Percentiles rank a stretch among this genome's conserved stretches.
Conservation (phyloP, 768 basidiomycete species). For the Hydnomerulius pinastri region DNA sequence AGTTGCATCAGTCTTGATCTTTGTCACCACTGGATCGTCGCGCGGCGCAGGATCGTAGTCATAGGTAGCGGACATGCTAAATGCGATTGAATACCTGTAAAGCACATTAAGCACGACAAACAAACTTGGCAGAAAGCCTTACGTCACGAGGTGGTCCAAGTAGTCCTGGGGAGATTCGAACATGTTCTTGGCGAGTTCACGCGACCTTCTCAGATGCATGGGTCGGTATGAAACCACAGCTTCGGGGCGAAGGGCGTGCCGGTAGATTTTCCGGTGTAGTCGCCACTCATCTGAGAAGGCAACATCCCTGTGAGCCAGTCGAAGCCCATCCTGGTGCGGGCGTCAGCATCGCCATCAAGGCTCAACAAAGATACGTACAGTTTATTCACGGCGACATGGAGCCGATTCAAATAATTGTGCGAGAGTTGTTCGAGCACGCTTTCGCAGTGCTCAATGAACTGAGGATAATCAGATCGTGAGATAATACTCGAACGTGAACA, state of each 20-base stretch:
- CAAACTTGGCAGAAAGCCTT: too few species aligned
- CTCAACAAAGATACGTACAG: too few species aligned
- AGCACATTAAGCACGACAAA: too few species aligned
- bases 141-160: slow-evolving; percentile 18
- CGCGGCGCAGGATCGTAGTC: not conserved
- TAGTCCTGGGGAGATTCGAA: not conserved
- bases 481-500: not conserved
- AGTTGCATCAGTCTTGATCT: not conserved
- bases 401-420: slow-evolving; percentile 9
- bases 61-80: slow-evolving; percentile 13
- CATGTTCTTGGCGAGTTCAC: not conserved
- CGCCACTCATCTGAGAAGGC: slow-evolving; percentile 15
- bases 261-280: slow-evolving; percentile 14
- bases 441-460: slow-evolving; percentile 8
- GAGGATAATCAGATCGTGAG: slow-evolving; percentile 7
- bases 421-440: slow-evolving; percentile 11
- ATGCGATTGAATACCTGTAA: slow-evolving; percentile 18
- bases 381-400: slow-evolving; percentile 2
- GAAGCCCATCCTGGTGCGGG: too few species aligned
- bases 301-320: slow-evolving; percentile 9
- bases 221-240: slow-evolving; percentile 1
- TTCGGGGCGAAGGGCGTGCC: slow-evolving; percentile 13
- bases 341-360: too few species aligned
- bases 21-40: not conserved
- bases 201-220: not conserved